These are phyloP conservation scores for Pachysandra terminalis DNA, from an alignment of 164 flowering plant species.

Conservation along the genomic window DNA sequence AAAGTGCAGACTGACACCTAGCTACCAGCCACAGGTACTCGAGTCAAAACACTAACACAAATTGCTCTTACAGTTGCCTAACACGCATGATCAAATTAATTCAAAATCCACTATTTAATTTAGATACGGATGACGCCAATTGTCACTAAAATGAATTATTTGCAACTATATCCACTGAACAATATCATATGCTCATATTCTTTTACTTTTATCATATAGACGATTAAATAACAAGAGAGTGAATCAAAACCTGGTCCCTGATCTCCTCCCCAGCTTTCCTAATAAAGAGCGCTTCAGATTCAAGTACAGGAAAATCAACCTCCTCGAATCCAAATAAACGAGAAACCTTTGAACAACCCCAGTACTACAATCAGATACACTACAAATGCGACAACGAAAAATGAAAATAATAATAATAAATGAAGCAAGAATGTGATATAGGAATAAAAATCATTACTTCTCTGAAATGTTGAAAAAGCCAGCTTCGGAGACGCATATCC, in stretches of 20 bases:
- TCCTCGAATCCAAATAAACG: constrained; percentile 80
- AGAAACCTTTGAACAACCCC: constrained; percentile 48
- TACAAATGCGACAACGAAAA: neutral
- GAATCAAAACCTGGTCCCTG: constrained; percentile 62
- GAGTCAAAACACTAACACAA: no score
- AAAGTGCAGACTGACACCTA: no score
- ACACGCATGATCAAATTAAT: neutral
- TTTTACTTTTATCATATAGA: neutral
- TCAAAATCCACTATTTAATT: neutral
- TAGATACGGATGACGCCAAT: neutral
- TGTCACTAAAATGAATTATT: neutral
- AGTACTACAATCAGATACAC: neutral
- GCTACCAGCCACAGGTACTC: no score
- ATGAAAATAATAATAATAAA: neutral
- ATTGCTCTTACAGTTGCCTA: neutral
- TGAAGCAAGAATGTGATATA: neutral
- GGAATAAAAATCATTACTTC: constrained; percentile 38
- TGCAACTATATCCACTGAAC: neutral
- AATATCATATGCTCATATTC: neutral
- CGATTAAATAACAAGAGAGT: neutral
- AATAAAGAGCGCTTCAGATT: constrained; percentile 78
- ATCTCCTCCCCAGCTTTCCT: constrained; percentile 99
- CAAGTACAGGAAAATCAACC: constrained; percentile 90
- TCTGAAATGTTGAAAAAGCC: constrained; percentile 81
- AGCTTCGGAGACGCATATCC: constrained; percentile 90